A percentile compares a stretch with the other conserved stretches of the same genome.
Conservation (phyloP, 1,284 basidiomycete genomes). For the Entoloma clypeatum region DNA sequence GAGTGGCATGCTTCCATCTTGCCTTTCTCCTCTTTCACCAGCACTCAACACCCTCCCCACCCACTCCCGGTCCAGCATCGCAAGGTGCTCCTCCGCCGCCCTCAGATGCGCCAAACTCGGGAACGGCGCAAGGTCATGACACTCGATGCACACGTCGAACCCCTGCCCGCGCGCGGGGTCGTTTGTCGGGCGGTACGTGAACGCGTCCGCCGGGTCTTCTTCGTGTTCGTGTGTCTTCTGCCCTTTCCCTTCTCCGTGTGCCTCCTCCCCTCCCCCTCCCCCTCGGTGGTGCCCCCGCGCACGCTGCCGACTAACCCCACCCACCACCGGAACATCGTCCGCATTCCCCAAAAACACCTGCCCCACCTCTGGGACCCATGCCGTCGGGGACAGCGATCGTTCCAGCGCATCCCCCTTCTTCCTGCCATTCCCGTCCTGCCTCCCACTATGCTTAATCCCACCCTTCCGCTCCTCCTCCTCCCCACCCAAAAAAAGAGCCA, state of each 20-base stretch:
- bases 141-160: slow-evolving; percentile 84
- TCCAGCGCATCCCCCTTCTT: not conserved
- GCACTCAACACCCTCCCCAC: slow-evolving; percentile 35
- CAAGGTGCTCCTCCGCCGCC: slow-evolving; percentile 69
- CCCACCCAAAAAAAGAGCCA: slow-evolving; percentile 37
- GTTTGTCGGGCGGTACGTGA: slow-evolving; percentile 50
- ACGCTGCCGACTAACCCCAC: slow-evolving; percentile 25
- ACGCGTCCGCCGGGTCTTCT: slow-evolving; percentile 38
- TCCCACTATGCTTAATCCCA: too few species aligned
- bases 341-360: slow-evolving; percentile 77
- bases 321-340: slow-evolving; percentile 64
- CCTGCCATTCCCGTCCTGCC: too few species aligned
- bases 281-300: slow-evolving; percentile 4
- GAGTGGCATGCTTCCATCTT: slow-evolving; percentile 21
- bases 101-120: slow-evolving; percentile 58
- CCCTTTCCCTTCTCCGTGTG: slow-evolving; percentile 5
- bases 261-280: slow-evolving; percentile 13
- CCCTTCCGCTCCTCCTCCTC: too few species aligned
- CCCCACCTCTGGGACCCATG: slow-evolving; percentile 52
- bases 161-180: slow-evolving; percentile 58
- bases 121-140: slow-evolving; percentile 73
- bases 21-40: slow-evolving; percentile 15
- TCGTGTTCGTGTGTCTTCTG: slow-evolving; percentile 7
- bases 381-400: slow-evolving; percentile 29
- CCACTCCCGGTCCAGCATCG: slow-evolving; percentile 61